Percentiles rank a stretch among this genome's conserved stretches.
These are phyloP conservation scores for Ilyonectria destructans DNA, from an alignment of 2,329 filamentous ascomycete genomes.

Conservation along the genomic window DNA sequence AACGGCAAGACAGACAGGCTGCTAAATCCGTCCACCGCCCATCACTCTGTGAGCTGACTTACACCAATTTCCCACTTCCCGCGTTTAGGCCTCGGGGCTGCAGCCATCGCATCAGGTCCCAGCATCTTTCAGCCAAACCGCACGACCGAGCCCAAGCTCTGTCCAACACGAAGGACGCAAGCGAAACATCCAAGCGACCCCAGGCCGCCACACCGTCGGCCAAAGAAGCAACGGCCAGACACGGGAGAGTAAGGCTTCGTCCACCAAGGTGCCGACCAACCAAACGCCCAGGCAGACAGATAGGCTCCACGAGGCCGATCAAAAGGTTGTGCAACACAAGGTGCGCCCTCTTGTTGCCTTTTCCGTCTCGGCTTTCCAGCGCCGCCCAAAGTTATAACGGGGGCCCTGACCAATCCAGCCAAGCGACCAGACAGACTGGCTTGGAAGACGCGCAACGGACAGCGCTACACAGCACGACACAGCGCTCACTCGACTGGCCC, in stretches of 20 bases:
- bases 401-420: constrained; percentile 32
- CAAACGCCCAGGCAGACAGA: constrained; percentile 1
- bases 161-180: constrained; percentile 18
- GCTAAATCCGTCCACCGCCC: not conserved
- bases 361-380: constrained; percentile 14
- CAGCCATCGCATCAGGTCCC: constrained; percentile 29
- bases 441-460: constrained; percentile 27
- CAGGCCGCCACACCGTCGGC: constrained; percentile 1
- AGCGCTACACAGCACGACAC: constrained; percentile 10
- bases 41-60: constrained; percentile 34
- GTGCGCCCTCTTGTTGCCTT: constrained; percentile 10
- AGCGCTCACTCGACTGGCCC: constrained; percentile 9
- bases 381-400: constrained; percentile 32
- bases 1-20: constrained; percentile 13
- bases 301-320: constrained; percentile 4
- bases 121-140: constrained; percentile 29
- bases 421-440: constrained; percentile 26
- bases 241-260: constrained; percentile 11
- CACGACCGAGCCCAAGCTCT: constrained; percentile 28
- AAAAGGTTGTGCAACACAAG: constrained; percentile 8
- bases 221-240: constrained; percentile 15
- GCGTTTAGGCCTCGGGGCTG: constrained; percentile 19
- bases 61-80: constrained; percentile 30
- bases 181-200: constrained; percentile 23
- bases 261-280: constrained; percentile 9